Conservation (phyloP, 2,329 filamentous ascomycete genomes). For the Cordyceps tenuipes region DNA sequence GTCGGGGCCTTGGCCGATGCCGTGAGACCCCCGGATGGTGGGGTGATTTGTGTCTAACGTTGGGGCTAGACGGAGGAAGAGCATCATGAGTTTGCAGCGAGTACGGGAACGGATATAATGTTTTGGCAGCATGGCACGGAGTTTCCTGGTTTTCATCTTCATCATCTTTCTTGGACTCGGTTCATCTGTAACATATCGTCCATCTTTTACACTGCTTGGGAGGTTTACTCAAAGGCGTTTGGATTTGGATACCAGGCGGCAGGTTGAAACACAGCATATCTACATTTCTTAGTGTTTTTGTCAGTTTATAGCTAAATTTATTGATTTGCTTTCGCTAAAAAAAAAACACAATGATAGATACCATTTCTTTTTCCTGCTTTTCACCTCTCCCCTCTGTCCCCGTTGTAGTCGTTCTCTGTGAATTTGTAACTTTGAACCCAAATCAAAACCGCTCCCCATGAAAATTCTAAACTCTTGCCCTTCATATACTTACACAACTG, state of each 20-base stretch:
- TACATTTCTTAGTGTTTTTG: background rate
- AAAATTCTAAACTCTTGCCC: background rate
- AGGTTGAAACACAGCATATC: background rate
- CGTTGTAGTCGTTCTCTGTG: background rate
- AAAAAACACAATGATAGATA: background rate
- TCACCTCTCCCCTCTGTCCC: no score
- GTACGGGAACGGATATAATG: background rate
- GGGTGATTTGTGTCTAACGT: background rate
- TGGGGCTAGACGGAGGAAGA: no score
- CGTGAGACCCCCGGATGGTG: background rate
- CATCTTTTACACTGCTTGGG: background rate
- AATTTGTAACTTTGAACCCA: background rate
- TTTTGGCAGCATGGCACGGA: slow-evolving; percentile 15
- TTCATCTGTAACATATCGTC: background rate
- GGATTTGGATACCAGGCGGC: background rate
- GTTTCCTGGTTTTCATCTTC: background rate
- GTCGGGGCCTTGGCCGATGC: background rate
- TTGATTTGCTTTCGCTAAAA: background rate
- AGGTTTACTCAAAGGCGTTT: background rate
- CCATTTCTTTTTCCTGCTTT: background rate
- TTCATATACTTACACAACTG: slow-evolving; percentile 8
- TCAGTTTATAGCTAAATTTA: background rate
- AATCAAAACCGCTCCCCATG: slow-evolving; percentile 6
- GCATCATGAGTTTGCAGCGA: no score
- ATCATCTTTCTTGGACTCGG: background rate